Evolutionary conservation across 2,329 filamentous ascomycete species (phyloP), one percentile per base, ranked within the genome.

Genomic region (Ambrosiella beaveri): DNA sequence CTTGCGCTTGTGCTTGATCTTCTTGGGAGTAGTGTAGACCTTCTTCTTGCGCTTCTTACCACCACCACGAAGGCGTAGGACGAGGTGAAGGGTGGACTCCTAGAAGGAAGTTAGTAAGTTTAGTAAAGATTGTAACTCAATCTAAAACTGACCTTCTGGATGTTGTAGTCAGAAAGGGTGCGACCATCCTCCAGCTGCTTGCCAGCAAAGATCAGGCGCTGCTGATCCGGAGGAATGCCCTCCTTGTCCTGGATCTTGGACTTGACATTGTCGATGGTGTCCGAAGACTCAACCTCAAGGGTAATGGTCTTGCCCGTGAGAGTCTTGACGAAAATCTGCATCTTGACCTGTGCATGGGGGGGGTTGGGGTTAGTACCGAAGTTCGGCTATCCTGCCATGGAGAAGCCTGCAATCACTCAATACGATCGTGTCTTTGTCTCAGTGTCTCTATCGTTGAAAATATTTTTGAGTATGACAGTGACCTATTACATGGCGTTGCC

Each of bases 1-100:
- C 89, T 97, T 98, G 81, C 89, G 86, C 90, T 98, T 98, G 86
- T 98, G 93, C 93, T 98, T 98, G 86, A 98, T 98, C 89, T 98
- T 98, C 90, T 98, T 98, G 75, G 93, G 93, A 71, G 93, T 98
- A 74, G 88, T 97, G 87, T 98, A 98, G 68, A 98, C 93, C 90
- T 98, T 98, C 89, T 95, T 95, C 88, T 98, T 98, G 77, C 94
- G 85, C 88, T 97, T 96, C 89, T 98, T 98, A 73, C 76, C 90
- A 76, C 91, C 93, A 82, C 93, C 93, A 82, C 91, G 93, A 63
- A 98, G 89, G 73, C 93, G 88, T 69, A 98, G 85, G 69, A 98
- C 93, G 68, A 97, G 80, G 79, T 98, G 93, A 66, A 98, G 89
- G 69, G 93, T 98, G 67, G 84, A 90, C 57, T 61, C 59, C 59